Conservation (phyloP, 495 filamentous ascomycete species). For the Penicillium lagena region DNA sequence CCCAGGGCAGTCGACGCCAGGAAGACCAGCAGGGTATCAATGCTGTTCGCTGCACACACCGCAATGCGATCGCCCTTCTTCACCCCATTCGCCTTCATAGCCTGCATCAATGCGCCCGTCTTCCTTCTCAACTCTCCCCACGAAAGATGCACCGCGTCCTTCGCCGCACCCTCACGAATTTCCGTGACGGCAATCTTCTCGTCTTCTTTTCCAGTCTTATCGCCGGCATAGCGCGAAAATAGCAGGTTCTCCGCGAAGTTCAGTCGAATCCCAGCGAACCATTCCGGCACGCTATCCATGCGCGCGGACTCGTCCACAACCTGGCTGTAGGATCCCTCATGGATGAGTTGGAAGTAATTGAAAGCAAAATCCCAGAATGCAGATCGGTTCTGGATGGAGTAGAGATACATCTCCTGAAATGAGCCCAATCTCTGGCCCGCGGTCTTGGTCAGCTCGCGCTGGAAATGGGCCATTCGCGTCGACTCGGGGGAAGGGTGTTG, state of each 20-base stretch:
- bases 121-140: constrained; percentile 55
- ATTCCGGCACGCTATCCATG: constrained; percentile 62
- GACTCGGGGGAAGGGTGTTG: constrained; percentile 52
- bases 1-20: constrained; percentile 60
- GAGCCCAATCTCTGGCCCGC: constrained; percentile 7
- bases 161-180: constrained; percentile 60
- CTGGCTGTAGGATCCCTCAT: constrained; percentile 48
- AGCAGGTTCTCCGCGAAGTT: constrained; percentile 84
- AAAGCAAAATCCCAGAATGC: constrained; percentile 64
- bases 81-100: constrained; percentile 57
- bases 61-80: constrained; percentile 65
- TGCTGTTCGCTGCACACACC: constrained; percentile 63
- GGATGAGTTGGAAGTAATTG: constrained; percentile 50
- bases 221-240: constrained; percentile 14
- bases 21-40: constrained; percentile 63
- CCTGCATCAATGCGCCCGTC: constrained; percentile 51
- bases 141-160: constrained; percentile 47
- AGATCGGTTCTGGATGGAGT: constrained; percentile 52
- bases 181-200: constrained; percentile 61
- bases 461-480: constrained; percentile 60
- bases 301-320: constrained; percentile 63
- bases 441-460: constrained; percentile 14
- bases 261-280: constrained; percentile 54
- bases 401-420: constrained; percentile 59
- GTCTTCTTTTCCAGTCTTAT: constrained; percentile 55